Conservation (phyloP, 2,329 filamentous ascomycete species). For the Botrytis elliptica region DNA sequence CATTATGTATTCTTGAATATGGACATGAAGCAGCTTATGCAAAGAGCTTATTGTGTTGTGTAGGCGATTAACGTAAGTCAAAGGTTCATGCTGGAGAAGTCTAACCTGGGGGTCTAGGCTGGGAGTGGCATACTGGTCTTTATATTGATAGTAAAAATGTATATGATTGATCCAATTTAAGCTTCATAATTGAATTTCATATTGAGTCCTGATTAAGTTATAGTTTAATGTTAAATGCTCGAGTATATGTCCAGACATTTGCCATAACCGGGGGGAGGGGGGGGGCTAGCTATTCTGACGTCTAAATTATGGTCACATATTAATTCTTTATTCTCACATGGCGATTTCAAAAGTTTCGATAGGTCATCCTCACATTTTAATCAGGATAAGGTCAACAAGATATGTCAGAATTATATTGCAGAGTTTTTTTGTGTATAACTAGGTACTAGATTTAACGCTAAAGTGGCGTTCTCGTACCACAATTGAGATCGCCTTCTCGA, state of each 20-base stretch:
- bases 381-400: neutral
- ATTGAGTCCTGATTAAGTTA: neutral
- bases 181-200: neutral
- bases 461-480: neutral
- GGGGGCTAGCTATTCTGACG: neutral
- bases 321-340: neutral
- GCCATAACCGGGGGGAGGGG: rapidly evolving
- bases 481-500: neutral
- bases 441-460: neutral
- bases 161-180: neutral
- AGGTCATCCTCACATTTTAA: rapidly evolving
- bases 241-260: neutral
- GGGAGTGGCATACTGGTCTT: neutral
- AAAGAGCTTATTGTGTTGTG: neutral
- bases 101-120: neutral
- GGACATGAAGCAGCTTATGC: neutral
- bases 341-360: neutral
- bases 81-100: neutral
- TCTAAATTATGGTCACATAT: neutral
- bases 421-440: neutral
- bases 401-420: neutral
- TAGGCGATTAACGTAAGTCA: neutral
- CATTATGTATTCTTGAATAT: neutral
- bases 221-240: rapidly evolving
- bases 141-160: neutral